Evolutionary conservation across 1,139 yeast genomes (phyloP).

Genomic region (Taiozyma sp.): DNA sequence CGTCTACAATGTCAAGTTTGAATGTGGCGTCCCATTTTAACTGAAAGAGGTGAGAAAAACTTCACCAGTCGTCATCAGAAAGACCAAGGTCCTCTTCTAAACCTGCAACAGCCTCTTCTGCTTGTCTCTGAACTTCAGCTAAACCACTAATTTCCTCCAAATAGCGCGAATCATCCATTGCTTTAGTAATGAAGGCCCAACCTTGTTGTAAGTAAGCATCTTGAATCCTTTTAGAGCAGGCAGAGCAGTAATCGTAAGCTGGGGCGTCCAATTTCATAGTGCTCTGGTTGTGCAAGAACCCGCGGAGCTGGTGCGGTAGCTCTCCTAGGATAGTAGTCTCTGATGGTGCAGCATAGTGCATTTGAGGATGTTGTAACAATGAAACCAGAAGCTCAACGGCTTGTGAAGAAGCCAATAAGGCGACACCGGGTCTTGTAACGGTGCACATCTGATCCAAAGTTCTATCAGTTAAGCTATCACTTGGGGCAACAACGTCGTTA

Average conservation of each 20-base stretch:
- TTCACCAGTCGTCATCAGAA: conserved; percentile 28
- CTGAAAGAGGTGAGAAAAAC: no score
- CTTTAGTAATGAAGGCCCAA: conserved; percentile 75
- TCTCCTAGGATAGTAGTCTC: conserved; percentile 50
- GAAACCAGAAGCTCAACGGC: conserved; percentile 85
- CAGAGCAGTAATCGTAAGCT: conserved; percentile 74
- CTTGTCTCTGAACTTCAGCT: conserved; percentile 61
- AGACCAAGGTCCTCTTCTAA: conserved; percentile 36
- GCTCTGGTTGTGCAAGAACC: conserved; percentile 64
- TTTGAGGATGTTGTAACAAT: conserved; percentile 58
- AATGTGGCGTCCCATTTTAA: no score
- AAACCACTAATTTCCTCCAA: conserved; percentile 79
- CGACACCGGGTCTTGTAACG: conserved; percentile 94
- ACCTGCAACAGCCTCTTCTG: conserved; percentile 53
- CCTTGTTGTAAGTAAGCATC: conserved; percentile 45
- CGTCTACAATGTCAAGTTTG: no score
- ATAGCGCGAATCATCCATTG: conserved; percentile 58
- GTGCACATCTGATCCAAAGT: conserved; percentile 98
- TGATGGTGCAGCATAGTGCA: conserved; percentile 40
- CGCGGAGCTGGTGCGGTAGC: conserved; percentile 86
- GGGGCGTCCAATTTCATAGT: conserved; percentile 64
- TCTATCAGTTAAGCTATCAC: conserved; percentile 76
- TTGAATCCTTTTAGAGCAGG: conserved; percentile 63
- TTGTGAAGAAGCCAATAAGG: conserved; percentile 77
- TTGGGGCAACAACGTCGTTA: conserved; percentile 92